Percentiles rank a stretch among this genome's conserved stretches.
These are phyloP conservation scores for Orbilia brochopaga DNA, from an alignment of 2,329 filamentous ascomycete species.

Conservation along the genomic window DNA sequence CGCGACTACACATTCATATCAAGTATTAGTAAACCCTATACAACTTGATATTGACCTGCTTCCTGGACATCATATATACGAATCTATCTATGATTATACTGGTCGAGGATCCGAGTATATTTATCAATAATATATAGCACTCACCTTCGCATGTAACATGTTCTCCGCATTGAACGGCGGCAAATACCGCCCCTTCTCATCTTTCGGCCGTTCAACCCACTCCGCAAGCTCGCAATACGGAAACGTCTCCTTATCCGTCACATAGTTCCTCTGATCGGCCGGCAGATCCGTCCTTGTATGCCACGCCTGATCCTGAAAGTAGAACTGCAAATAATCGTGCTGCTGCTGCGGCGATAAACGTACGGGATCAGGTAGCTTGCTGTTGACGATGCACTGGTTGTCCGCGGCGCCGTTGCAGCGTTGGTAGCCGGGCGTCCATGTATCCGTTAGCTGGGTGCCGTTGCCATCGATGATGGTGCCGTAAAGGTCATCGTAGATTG, in stretches of 20 bases:
- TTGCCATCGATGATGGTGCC: slow-evolving; percentile 15
- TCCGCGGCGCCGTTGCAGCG: slow-evolving; percentile 2
- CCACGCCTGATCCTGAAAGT: slow-evolving; percentile 2
- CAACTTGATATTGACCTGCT: too few species aligned
- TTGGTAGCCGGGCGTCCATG: background rate
- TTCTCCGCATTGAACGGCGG: background rate
- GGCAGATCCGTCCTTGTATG: slow-evolving; percentile 2
- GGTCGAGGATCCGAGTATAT: too few species aligned
- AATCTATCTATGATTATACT: too few species aligned
- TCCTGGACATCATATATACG: too few species aligned
- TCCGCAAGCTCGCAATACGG: slow-evolving; percentile 13
- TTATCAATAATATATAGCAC: too few species aligned
- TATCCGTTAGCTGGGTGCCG: slow-evolving; percentile 1
- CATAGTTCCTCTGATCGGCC: background rate
- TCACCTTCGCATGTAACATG: too few species aligned
- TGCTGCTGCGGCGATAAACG: slow-evolving; percentile 15
- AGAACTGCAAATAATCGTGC: slow-evolving; percentile 14
- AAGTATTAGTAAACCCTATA: too few species aligned
- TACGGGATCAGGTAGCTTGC: background rate
- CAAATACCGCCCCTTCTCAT: background rate
- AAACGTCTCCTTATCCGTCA: background rate
- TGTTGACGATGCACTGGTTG: slow-evolving; percentile 1
- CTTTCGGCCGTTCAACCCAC: background rate
- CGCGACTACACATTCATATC: background rate
- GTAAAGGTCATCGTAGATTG: slow-evolving; percentile 11